Base-by-base conservation (phyloP, 306 rosid genomes). In the Cyamopsis tetragonoloba region DNA sequence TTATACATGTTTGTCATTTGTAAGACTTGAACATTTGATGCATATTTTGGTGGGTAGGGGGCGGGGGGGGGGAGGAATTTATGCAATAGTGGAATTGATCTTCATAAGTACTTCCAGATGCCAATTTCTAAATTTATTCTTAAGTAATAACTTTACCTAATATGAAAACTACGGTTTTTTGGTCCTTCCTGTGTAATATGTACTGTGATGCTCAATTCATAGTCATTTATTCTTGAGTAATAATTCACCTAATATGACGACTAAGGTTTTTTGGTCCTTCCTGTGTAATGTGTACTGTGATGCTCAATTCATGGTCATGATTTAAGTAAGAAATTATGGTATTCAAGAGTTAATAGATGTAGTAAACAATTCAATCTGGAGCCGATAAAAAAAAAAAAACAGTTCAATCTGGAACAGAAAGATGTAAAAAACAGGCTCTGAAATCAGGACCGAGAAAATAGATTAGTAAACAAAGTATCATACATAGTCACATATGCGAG, bases 141-240 rank as follows among this genome's bases (percentile, higher is more conserved):
- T n/a, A n/a, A n/a, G n/a, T 71, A 18, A 18, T 5, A 18, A 26
- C n/a, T 35, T n/a, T n/a, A 26, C 30, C 34, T 56, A 35, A 28
- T 56, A 24, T 20, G 18, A 18, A 56, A 30, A 65, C 5, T 15
- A 35, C 27, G 39, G 54, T 47, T 18, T 10, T 57, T 1, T 41
- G 11, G 15, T 20, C 28, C 14, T 42, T 61, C 61, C 31, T 37
- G 6, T 42, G 32, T 26, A 72, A 19, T 54, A 37, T 35, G 24
- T 57, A 13, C 59, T 47, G 13, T 32, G 43, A 54, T 63, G 28
- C 54, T 48, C 62, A 62, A 35, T 56, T 75, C 37, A 37, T 26
- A 54, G 27, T 34, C 14, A 47, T 37, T n/a, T n/a, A n/a, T n/a
- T n/a, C n/a, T n/a, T n/a, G n/a, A n/a, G n/a, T 71, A 18, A 18